Base-by-base conservation (phyloP, 2,329 filamentous ascomycete genomes). In the Microsporum canis region DNA sequence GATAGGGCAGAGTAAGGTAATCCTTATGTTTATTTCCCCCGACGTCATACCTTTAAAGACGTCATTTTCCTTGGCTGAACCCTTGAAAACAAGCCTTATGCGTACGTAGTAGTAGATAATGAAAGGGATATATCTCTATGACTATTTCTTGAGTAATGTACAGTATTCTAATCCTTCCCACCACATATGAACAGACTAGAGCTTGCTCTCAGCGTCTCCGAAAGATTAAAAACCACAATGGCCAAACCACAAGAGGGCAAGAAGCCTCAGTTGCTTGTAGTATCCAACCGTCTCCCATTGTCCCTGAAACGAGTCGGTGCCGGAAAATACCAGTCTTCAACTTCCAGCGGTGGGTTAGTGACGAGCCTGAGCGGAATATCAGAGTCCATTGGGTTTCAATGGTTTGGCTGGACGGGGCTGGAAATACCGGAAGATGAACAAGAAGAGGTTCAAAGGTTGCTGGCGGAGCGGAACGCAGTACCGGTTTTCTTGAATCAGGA, bases 341-440 rank as follows among this genome's bases (percentile, higher is more conserved):
- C 95, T 82, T 96, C 91, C 51, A 96, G 91, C 8, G 91, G 91
- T 61, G 91, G 91, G 10, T 83, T 96, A 27, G 91, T 96, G 68
- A 95, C 89, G 33, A 91, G 91, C 27, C 79, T 96, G 60, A 92
- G 89, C 61, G 91, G 91, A 29, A 78, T 96, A 58, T 87, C 88
- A 69, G 96, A 96, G 75, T 87, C 88, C 3, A 95, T 89, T 23
- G 88, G 85, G 67, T 96, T 96, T 74, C 88, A 89, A 71, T 96
- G 92, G 91, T 96, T 96, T 75, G 92, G 91, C 64, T 96, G 92
- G 92, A 91, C 92, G 0, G 91, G 92, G 14, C 78, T 94, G 17
- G 88, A 95, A 73, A 84, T 96, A 0, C 88, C 89, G 45, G 88
- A 94, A 62, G 80, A 83, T 47, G 91, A 96, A 72, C 80, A 86